phyloP scores from a whole-genome alignment of 2,329 filamentous ascomycete species.

The Hirsutella rhossiliensis region DNA sequence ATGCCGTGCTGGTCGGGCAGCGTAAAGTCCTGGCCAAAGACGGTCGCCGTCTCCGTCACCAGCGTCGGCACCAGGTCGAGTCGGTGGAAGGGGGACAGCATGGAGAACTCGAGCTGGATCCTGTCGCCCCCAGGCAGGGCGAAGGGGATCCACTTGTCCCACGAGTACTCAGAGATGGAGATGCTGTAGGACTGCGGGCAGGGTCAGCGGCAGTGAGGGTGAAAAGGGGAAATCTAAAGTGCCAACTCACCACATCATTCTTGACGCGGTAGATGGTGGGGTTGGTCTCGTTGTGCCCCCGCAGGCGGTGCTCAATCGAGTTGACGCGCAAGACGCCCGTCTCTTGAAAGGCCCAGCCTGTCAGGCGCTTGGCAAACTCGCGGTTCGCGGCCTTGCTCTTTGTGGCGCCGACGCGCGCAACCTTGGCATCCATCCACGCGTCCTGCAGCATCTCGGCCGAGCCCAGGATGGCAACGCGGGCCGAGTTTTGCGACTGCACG shows the following conservation, averaged over 20 bases:
- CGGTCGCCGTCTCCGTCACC: slow-evolving; percentile 53
- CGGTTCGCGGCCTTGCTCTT: slow-evolving; percentile 60
- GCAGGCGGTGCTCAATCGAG: slow-evolving; percentile 63
- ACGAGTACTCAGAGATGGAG: slow-evolving; percentile 74
- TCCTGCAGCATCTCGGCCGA: slow-evolving; percentile 80
- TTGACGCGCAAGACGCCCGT: slow-evolving; percentile 79
- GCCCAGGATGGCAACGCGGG: slow-evolving; percentile 75
- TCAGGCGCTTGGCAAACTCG: slow-evolving; percentile 72
- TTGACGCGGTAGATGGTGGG: slow-evolving; percentile 90
- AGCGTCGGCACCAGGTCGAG: slow-evolving; percentile 52
- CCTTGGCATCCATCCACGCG: slow-evolving; percentile 75
- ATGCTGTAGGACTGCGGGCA: slow-evolving; percentile 62
- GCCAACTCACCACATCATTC: slow-evolving; percentile 78
- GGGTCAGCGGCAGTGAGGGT: slow-evolving; percentile 6
- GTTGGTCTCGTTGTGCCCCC: slow-evolving; percentile 51
- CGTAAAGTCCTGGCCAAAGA: slow-evolving; percentile 65
- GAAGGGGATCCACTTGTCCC: slow-evolving; percentile 67
- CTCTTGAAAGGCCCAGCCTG: slow-evolving; percentile 97
- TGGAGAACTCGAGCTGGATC: slow-evolving; percentile 92
- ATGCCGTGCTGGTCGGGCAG: slow-evolving; percentile 96
- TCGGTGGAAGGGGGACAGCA: slow-evolving; percentile 96
- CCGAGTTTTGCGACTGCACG: slow-evolving; percentile 86
- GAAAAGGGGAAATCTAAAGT: background rate
- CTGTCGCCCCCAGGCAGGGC: slow-evolving; percentile 55
- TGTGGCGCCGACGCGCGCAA: slow-evolving; percentile 45